Percentiles rank a stretch among this genome's conserved stretches.
Evolutionary conservation across 1,284 basidiomycete genomes (phyloP).

Genomic region (Chalciporus sp.): DNA sequence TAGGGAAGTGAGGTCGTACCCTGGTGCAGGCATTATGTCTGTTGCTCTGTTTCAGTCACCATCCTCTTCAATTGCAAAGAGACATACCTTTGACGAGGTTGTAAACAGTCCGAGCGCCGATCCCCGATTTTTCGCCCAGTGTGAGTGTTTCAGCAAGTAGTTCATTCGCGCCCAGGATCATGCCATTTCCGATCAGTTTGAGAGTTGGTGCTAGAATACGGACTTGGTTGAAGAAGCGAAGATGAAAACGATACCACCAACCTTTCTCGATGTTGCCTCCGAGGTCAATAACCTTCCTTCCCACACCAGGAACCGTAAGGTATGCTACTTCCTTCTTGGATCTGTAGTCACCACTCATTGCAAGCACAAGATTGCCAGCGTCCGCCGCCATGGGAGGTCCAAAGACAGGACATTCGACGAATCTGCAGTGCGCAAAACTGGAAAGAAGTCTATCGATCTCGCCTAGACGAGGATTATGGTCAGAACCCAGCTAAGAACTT

Average conservation of each 20-base stretch:
- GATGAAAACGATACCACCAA: slow-evolving; percentile 16
- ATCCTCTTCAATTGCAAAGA: slow-evolving; percentile 10
- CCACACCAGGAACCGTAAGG: slow-evolving; percentile 77
- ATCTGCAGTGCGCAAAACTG: slow-evolving; percentile 59
- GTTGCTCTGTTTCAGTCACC: slow-evolving; percentile 10
- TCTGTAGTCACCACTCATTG: slow-evolving; percentile 83
- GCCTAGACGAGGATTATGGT: slow-evolving; percentile 37
- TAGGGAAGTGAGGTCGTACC: slow-evolving; percentile 37
- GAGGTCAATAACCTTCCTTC: slow-evolving; percentile 73
- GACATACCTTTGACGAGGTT: slow-evolving; percentile 59
- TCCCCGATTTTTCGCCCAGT: slow-evolving; percentile 82
- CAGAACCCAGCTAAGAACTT: not conserved
- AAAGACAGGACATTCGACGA: slow-evolving; percentile 83
- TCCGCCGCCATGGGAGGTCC: slow-evolving; percentile 74
- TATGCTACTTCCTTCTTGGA: slow-evolving; percentile 83
- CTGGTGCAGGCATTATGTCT: slow-evolving; percentile 64
- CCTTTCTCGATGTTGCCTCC: slow-evolving; percentile 82
- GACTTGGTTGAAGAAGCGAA: not conserved
- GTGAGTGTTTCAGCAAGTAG: slow-evolving; percentile 83
- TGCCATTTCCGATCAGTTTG: slow-evolving; percentile 79
- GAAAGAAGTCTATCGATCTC: slow-evolving; percentile 76
- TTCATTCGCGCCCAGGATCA: slow-evolving; percentile 74
- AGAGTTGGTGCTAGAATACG: slow-evolving; percentile 62
- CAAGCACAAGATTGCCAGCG: slow-evolving; percentile 69
- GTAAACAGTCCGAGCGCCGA: slow-evolving; percentile 63